A percentile compares a stretch with the other conserved stretches of the same genome.
Evolutionary conservation across 495 filamentous ascomycete species (phyloP).

Genomic region (Podospora fimiseda): DNA sequence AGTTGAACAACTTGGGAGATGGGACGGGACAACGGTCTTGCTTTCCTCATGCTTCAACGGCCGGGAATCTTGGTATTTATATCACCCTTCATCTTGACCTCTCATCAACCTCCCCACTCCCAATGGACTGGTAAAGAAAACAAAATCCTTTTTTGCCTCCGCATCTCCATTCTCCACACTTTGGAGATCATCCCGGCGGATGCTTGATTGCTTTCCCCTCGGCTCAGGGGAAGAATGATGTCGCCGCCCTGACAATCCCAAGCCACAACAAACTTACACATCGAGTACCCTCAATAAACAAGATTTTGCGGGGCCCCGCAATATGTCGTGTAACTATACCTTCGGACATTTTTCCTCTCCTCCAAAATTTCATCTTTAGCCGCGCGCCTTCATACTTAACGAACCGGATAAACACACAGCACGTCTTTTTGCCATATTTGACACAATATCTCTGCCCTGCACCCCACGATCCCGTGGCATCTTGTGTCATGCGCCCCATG

Average conservation of each 20-base stretch:
- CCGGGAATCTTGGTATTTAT: too few species aligned
- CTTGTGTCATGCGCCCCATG: constrained; percentile 8
- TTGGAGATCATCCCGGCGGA: background rate
- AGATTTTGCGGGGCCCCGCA: constrained; percentile 6
- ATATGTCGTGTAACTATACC: constrained; percentile 5
- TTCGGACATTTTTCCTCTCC: constrained; percentile 2
- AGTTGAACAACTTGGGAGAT: background rate
- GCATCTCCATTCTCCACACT: background rate
- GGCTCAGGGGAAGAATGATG: background rate
- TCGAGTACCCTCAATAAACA: background rate
- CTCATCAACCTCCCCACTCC: too few species aligned
- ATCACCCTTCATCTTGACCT: too few species aligned
- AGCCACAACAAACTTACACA: background rate
- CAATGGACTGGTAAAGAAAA: background rate
- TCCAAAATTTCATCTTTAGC: constrained; percentile 9
- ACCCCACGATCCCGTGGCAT: background rate
- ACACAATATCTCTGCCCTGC: constrained; percentile 6
- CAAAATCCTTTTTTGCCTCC: background rate
- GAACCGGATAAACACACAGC: constrained; percentile 10
- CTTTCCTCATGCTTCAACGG: too few species aligned
- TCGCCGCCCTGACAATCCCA: constrained; percentile 4
- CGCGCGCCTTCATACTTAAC: constrained; percentile 1
- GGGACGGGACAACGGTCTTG: too few species aligned
- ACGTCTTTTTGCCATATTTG: constrained; percentile 10
- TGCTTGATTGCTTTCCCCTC: background rate